phyloP scores from a whole-genome alignment of 192 early-diverging fungal species.

The Coemansia sp. region DNA sequence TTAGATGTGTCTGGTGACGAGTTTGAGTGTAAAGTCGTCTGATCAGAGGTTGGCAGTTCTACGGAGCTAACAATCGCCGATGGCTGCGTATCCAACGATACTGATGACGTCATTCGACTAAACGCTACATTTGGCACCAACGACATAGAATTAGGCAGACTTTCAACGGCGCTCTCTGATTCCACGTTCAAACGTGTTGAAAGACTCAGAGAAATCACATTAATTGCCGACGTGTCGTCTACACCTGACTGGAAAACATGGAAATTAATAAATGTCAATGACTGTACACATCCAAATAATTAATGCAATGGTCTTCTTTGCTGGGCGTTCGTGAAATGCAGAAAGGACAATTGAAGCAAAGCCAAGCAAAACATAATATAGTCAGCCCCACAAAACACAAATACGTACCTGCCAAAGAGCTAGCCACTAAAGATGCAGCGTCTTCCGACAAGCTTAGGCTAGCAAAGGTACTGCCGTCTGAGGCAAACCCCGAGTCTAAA shows the following conservation, averaged over 20 bases:
- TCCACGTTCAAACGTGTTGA: neutral
- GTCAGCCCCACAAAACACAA: neutral
- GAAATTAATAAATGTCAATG: neutral
- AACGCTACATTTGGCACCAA: neutral
- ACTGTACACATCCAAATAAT: neutral
- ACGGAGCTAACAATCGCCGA: neutral
- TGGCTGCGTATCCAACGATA: neutral
- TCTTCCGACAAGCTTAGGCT: neutral
- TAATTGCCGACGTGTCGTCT: neutral
- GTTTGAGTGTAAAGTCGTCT: neutral
- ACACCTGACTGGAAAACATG: neutral
- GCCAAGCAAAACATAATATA: too few species aligned
- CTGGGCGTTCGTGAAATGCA: neutral
- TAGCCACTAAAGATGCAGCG: neutral
- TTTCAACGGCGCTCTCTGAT: neutral
- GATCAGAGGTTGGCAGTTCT: neutral
- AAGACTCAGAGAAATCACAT: neutral
- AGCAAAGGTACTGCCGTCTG: neutral
- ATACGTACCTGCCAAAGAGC: neutral
- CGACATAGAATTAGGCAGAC: neutral
- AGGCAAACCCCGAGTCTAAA: neutral
- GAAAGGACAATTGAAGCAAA: too few species aligned
- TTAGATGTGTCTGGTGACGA: neutral
- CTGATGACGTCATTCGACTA: neutral
- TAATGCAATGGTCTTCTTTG: neutral